phyloP scores from a whole-genome alignment of 306 rosid species.

The Styphnolobium japonicum region DNA sequence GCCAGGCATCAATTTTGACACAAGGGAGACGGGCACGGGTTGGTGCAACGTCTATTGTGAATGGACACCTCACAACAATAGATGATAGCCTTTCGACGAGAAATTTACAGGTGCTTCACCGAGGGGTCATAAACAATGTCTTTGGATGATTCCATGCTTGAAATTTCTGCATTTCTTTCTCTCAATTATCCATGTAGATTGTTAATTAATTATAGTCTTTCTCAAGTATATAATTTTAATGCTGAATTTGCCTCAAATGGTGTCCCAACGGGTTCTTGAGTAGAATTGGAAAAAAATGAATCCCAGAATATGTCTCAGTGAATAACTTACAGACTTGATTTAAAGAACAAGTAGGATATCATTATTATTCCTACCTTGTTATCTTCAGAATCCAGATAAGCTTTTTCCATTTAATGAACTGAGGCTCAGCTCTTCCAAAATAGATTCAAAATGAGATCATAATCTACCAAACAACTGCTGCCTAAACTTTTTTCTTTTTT shows the following conservation, averaged over 20 bases:
- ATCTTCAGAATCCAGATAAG: too few species aligned
- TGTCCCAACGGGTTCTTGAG: not conserved
- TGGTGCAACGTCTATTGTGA: conserved; percentile 87
- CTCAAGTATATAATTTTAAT: not conserved
- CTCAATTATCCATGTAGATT: not conserved
- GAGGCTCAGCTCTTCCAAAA: too few species aligned
- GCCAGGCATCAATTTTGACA: conserved; percentile 74
- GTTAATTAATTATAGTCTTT: not conserved
- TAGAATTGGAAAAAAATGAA: not conserved
- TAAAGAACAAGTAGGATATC: not conserved
- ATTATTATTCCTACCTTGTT: not conserved
- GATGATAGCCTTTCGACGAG: conserved; percentile 86
- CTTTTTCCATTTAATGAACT: too few species aligned
- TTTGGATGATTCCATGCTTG: not conserved
- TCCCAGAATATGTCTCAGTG: not conserved
- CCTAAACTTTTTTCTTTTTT: too few species aligned
- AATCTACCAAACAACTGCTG: too few species aligned
- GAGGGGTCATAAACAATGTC: not conserved
- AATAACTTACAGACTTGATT: not conserved
- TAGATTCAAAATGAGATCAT: too few species aligned
- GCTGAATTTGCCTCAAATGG: not conserved
- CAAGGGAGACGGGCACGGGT: conserved; percentile 96
- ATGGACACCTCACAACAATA: conserved; percentile 71
- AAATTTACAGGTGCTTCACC: conserved; percentile 70
- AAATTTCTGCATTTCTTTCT: not conserved